phyloP scores from a whole-genome alignment of 2,329 filamentous ascomycete genomes.

The Fusarium pseudoanthophilum region DNA sequence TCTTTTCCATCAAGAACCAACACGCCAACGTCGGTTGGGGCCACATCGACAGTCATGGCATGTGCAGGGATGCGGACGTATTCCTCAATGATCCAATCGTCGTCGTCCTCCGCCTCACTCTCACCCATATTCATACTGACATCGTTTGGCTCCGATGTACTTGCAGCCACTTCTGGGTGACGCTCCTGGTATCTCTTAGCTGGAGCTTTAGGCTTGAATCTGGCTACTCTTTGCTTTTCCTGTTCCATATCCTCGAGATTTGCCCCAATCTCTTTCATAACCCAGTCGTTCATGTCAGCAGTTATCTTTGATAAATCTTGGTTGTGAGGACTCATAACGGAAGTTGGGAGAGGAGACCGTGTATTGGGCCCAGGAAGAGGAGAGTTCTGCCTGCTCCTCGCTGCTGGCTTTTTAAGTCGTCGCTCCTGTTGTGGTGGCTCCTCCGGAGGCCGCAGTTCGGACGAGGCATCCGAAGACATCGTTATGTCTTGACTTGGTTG shows the following conservation, averaged over 20 bases:
- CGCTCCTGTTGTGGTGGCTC: conserved; percentile 34
- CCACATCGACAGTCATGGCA: conserved; percentile 58
- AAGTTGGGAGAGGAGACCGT: conserved; percentile 47
- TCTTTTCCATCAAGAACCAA: conserved; percentile 67
- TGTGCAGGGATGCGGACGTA: conserved; percentile 70
- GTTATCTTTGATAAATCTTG: conserved; percentile 62
- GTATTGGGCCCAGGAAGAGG: conserved; percentile 33
- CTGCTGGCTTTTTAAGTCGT: conserved; percentile 50
- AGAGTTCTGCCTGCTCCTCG: conserved; percentile 42
- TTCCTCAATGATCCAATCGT: conserved; percentile 72
- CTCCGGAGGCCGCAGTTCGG: background rate
- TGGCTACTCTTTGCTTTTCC: conserved; percentile 52
- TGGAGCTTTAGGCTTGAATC: conserved; percentile 67
- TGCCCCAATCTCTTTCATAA: conserved; percentile 66
- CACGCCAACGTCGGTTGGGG: conserved; percentile 64
- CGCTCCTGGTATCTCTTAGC: conserved; percentile 66
- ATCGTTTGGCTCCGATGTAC: conserved; percentile 33
- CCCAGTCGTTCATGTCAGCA: conserved; percentile 68
- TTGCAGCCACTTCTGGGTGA: conserved; percentile 55
- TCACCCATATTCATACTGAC: conserved; percentile 53
- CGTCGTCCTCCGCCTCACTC: conserved; percentile 58
- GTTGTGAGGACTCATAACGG: conserved; percentile 49
- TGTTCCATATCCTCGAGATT: conserved; percentile 61
- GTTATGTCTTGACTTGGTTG: conserved; percentile 1
- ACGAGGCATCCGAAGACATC: conserved; percentile 4